Base-by-base conservation (phyloP, 2,329 filamentous ascomycete genomes). In the Cryphonectria nitschkei region DNA sequence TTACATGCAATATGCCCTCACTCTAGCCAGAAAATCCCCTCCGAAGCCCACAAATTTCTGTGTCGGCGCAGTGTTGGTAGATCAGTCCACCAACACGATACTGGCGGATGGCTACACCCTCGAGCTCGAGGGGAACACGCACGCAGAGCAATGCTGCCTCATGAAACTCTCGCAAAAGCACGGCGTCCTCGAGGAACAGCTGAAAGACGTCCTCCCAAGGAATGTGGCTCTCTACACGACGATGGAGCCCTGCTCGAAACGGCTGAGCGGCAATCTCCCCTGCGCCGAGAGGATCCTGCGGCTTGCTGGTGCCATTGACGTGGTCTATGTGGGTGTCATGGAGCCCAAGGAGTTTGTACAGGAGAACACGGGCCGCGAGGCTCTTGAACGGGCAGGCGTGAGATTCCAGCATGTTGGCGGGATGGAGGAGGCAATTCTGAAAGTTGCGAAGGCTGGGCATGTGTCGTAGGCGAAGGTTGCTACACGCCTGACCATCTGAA, bases 81-180 rank as follows among this genome's bases (percentile, higher is more conserved):
- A 89, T 70, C 79, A 84, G 19, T 81, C 81, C 58, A 85, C 83
- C 50, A 86, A 89, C 75, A 79, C 82, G 37, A 84, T 97, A 70
- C 85, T 97, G 39, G 88, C 92, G 0, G 93, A 93, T 1, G 95
- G 96, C 68, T 98, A 95, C 82, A 98, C 96, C 0, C 87, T 98
- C 71, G 95, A 99, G 81, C 89, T 95, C 4, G 86, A 90, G 0
- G 96, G 95, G 58, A 99, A 99, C 82, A 98, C 96, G 0, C 96
- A 99, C 78, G 96, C 96, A 3, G 96, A 99, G 79, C 94, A 99
- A 82, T 95, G 92, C 80, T 97, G 94, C 78, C 87, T 99, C 70
- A 81, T 90, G 65, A 98, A 99, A 80, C 86, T 90, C 19, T 84
- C 88, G 1, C 76, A 82, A 64, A 76, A 83, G 73, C 78, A 87